These are phyloP conservation scores for Themeda triandra DNA, from an alignment of 176 grass and related monocot genomes.

Conservation along the genomic window DNA sequence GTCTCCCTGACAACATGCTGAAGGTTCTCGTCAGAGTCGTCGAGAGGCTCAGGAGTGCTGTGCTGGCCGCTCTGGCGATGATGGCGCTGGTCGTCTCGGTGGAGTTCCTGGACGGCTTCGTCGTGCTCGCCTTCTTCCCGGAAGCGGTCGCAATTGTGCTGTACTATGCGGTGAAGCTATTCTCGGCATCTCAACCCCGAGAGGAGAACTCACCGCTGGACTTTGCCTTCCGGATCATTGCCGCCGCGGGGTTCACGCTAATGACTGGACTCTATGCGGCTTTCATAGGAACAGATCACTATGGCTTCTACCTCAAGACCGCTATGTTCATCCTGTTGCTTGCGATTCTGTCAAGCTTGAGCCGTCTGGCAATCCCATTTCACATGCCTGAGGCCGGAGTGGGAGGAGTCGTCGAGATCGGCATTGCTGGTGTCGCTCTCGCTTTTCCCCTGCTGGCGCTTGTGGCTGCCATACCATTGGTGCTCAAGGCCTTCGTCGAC, in stretches of 20 bases:
- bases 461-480: neutral
- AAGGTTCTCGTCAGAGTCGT: neutral
- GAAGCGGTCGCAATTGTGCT: neutral
- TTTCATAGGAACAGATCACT: conserved; percentile 3
- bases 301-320: conserved; percentile 1
- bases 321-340: conserved; percentile 23
- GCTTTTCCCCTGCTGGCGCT: neutral
- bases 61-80: neutral
- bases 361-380: conserved; percentile 11
- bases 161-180: neutral
- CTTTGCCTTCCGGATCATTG: neutral
- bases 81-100: conserved; percentile 2
- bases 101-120: conserved; percentile 17
- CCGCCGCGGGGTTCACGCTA: neutral
- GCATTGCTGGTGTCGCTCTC: neutral
- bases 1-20: neutral
- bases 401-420: neutral
- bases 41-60: neutral
- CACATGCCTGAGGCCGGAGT: neutral
- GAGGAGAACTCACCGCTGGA: neutral
- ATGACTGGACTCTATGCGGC: conserved; percentile 20
- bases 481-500: neutral
- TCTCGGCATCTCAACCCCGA: neutral
- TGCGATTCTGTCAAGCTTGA: conserved; percentile 19
- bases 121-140: neutral